These are phyloP conservation scores for Sechiopsis laciniata DNA, from an alignment of 306 rosid species.

Conservation along the genomic window DNA sequence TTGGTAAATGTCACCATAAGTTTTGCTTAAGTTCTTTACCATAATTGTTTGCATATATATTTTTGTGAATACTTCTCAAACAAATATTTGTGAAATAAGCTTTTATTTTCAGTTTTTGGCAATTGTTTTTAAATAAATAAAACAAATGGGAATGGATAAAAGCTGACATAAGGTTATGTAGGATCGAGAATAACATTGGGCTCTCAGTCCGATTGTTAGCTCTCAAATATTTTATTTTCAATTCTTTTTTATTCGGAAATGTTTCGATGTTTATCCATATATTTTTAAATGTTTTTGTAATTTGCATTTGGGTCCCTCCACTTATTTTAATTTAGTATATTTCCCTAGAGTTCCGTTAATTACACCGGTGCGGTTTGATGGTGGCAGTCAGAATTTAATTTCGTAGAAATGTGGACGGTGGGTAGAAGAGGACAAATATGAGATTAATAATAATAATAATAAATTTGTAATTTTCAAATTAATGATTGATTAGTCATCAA, in stretches of 20 bases:
- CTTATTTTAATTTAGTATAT: not conserved
- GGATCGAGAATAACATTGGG: slow-evolving; percentile 18
- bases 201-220: slow-evolving; percentile 5
- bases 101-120: not conserved
- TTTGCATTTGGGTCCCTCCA: not conserved
- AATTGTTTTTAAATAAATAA: too few relatives aligned
- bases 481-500: too few relatives aligned
- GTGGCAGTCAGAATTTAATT: too few relatives aligned
- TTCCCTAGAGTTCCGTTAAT: not conserved
- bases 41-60: too few relatives aligned
- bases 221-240: not conserved
- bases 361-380: not conserved
- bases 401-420: too few relatives aligned
- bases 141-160: not conserved
- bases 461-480: too few relatives aligned
- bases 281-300: not conserved
- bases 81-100: too few relatives aligned
- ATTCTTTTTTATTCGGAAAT: not conserved
- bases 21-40: too few relatives aligned
- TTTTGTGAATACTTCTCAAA: too few relatives aligned
- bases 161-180: slow-evolving; percentile 18
- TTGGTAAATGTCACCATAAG: too few relatives aligned
- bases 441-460: too few relatives aligned
- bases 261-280: slow-evolving; percentile 4
- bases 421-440: too few relatives aligned